phyloP scores from a whole-genome alignment of 306 rosid species.

The Cercis canadensis region DNA sequence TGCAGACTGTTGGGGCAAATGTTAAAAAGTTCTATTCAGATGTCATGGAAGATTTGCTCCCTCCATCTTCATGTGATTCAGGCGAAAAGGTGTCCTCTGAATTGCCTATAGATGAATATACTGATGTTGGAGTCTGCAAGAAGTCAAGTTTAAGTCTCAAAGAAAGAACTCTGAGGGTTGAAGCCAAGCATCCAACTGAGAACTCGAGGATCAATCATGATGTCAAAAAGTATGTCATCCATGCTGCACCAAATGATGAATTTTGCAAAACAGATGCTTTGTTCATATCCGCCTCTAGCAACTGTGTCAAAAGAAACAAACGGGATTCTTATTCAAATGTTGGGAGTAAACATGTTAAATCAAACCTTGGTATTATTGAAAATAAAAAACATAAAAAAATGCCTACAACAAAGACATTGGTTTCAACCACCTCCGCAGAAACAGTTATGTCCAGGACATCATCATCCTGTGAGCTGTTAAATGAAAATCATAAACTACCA shows the following conservation, averaged over 20 bases:
- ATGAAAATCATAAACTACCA: slow-evolving; percentile 41
- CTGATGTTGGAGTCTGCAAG: slow-evolving; percentile 40
- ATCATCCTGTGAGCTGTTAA: slow-evolving; percentile 35
- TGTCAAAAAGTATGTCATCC: slow-evolving; percentile 30
- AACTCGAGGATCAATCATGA: slow-evolving; percentile 39
- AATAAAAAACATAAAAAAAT: slow-evolving; percentile 25
- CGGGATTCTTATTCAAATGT: slow-evolving; percentile 41
- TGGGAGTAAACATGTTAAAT: slow-evolving; percentile 25
- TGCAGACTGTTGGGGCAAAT: slow-evolving; percentile 76
- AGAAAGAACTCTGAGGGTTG: slow-evolving; percentile 38
- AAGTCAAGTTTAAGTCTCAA: slow-evolving; percentile 40
- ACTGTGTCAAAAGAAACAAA: slow-evolving; percentile 34
- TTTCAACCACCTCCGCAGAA: slow-evolving; percentile 20
- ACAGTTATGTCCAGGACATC: slow-evolving; percentile 39
- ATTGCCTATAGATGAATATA: slow-evolving; percentile 39
- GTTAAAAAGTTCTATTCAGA: slow-evolving; percentile 76
- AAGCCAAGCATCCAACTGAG: slow-evolving; percentile 34
- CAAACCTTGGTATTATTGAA: slow-evolving; percentile 38
- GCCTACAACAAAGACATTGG: slow-evolving; percentile 15
- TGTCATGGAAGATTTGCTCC: slow-evolving; percentile 70
- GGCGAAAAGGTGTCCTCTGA: slow-evolving; percentile 45
- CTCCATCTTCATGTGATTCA: slow-evolving; percentile 48
- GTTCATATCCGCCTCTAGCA: slow-evolving; percentile 39
- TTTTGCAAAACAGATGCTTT: slow-evolving; percentile 34
- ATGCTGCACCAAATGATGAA: slow-evolving; percentile 30